Evolutionary conservation across 148 eudicot genomes (phyloP).

Genomic region (Agrostemma githago): DNA sequence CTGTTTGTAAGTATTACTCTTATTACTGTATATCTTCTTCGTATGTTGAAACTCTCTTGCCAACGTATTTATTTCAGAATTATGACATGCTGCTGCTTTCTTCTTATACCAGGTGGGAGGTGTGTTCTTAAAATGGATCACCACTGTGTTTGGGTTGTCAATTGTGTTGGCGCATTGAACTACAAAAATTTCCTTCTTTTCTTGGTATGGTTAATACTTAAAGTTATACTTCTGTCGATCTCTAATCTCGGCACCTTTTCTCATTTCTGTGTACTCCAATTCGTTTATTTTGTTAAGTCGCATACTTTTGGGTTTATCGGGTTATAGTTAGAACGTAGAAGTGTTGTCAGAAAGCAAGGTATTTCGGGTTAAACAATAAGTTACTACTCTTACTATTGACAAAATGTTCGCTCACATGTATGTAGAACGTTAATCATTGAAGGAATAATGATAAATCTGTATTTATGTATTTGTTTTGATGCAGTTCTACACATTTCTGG

Average conservation of each 20-base stretch:
- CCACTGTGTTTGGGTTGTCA: constrained; percentile 99
- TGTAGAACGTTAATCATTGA: too few species aligned
- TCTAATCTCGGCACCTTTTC: background rate
- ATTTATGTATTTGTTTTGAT: background rate
- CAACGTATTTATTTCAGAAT: background rate
- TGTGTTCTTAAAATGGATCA: constrained; percentile 99
- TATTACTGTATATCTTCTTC: background rate
- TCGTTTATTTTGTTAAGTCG: too few species aligned
- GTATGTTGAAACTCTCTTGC: background rate
- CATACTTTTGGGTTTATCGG: too few species aligned
- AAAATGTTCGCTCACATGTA: too few species aligned
- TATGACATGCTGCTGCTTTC: constrained; percentile 14
- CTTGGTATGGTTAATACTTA: constrained; percentile 47
- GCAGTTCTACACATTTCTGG: constrained; percentile 97
- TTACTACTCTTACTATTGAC: too few species aligned
- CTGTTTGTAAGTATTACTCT: constrained; percentile 74
- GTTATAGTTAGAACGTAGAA: too few species aligned
- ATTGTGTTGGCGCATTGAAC: constrained; percentile 95
- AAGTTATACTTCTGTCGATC: background rate
- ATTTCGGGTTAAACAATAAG: too few species aligned
- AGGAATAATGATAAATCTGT: background rate
- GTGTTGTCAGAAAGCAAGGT: too few species aligned
- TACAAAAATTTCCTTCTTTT: constrained; percentile 98
- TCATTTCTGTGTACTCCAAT: background rate
- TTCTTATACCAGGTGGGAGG: constrained; percentile 64